Percentiles rank a stretch among this genome's conserved stretches.
phyloP scores from a whole-genome alignment of 2,329 filamentous ascomycete species.

The Ceratocystis albifundus region DNA sequence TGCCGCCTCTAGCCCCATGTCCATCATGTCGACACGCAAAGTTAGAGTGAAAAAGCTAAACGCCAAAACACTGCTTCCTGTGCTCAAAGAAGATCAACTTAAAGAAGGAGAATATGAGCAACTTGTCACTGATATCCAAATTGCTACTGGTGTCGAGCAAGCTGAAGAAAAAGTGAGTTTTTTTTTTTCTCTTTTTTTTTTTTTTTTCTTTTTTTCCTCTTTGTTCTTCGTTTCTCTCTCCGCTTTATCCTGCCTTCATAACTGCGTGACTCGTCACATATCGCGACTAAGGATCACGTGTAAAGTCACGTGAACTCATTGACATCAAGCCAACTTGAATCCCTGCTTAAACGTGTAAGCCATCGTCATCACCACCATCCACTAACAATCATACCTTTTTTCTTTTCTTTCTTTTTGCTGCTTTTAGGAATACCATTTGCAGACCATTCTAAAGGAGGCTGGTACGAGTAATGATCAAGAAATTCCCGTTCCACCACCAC shows the following conservation, averaged over 20 bases:
- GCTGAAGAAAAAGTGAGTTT: slow-evolving; percentile 88
- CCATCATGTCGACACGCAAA: slow-evolving; percentile 53
- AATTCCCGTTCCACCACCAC: slow-evolving; percentile 54
- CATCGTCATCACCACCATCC: neutral
- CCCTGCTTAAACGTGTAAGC: neutral
- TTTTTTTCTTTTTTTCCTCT: slow-evolving; percentile 22
- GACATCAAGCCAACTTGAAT: slow-evolving; percentile 12
- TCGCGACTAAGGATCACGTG: slow-evolving; percentile 39
- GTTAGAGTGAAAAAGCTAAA: slow-evolving; percentile 84
- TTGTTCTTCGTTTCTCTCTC: neutral
- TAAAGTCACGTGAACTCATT: slow-evolving; percentile 32
- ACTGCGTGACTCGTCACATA: slow-evolving; percentile 23
- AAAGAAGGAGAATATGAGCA: slow-evolving; percentile 77
- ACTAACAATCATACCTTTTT: neutral
- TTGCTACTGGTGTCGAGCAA: slow-evolving; percentile 94
- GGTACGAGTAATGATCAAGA: slow-evolving; percentile 47
- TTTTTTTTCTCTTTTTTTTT: slow-evolving; percentile 27
- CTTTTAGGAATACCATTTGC: slow-evolving; percentile 84
- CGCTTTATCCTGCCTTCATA: neutral
- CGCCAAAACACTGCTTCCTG: slow-evolving; percentile 74
- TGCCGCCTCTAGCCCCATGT: slow-evolving; percentile 24
- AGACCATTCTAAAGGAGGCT: slow-evolving; percentile 57
- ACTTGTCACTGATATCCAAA: slow-evolving; percentile 69
- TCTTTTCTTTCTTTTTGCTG: neutral
- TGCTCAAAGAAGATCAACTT: slow-evolving; percentile 83